phyloP scores from a whole-genome alignment of 1,284 basidiomycete genomes.

The Microbotryum violaceum region DNA sequence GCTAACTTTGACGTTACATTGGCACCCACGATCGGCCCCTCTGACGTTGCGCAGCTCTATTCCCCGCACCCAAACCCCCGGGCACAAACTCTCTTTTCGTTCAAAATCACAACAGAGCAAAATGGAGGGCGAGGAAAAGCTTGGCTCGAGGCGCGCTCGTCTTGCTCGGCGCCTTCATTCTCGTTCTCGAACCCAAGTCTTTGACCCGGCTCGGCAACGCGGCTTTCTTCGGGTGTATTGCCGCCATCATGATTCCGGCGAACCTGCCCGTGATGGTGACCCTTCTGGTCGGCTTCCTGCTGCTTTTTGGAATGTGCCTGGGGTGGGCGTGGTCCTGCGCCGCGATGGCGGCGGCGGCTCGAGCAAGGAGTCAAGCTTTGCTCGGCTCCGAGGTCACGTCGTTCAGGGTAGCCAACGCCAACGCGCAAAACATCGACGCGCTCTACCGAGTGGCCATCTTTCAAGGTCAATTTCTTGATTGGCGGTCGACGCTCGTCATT shows the following conservation, averaged over 20 bases:
- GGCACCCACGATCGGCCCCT: too few species aligned
- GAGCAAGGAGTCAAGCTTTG: slow-evolving; percentile 52
- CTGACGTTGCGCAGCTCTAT: too few species aligned
- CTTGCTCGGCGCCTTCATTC: slow-evolving; percentile 34
- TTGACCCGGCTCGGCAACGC: slow-evolving; percentile 36
- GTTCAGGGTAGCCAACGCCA: slow-evolving; percentile 43
- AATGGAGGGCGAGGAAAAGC: slow-evolving; percentile 20
- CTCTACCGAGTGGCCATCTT: slow-evolving; percentile 52
- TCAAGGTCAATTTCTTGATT: slow-evolving; percentile 60
- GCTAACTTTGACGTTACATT: too few species aligned
- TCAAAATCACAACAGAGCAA: background rate
- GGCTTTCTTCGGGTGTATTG: slow-evolving; percentile 35
- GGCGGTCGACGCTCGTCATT: slow-evolving; percentile 51
- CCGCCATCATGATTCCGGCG: slow-evolving; percentile 37
- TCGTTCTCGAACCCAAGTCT: slow-evolving; percentile 35
- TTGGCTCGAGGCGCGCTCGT: slow-evolving; percentile 25
- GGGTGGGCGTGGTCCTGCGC: slow-evolving; percentile 71
- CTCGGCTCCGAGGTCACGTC: slow-evolving; percentile 48
- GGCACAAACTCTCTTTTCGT: too few species aligned
- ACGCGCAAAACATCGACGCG: slow-evolving; percentile 48
- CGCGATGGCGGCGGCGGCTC: slow-evolving; percentile 58
- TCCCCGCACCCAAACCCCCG: too few species aligned
- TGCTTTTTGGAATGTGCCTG: slow-evolving; percentile 54
- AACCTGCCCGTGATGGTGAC: slow-evolving; percentile 34
- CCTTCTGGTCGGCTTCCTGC: slow-evolving; percentile 46